Evolutionary conservation across 371 early-diverging fungal genomes (phyloP), one percentile per base, ranked within the genome.

Genomic region (Mortierella sp.): DNA sequence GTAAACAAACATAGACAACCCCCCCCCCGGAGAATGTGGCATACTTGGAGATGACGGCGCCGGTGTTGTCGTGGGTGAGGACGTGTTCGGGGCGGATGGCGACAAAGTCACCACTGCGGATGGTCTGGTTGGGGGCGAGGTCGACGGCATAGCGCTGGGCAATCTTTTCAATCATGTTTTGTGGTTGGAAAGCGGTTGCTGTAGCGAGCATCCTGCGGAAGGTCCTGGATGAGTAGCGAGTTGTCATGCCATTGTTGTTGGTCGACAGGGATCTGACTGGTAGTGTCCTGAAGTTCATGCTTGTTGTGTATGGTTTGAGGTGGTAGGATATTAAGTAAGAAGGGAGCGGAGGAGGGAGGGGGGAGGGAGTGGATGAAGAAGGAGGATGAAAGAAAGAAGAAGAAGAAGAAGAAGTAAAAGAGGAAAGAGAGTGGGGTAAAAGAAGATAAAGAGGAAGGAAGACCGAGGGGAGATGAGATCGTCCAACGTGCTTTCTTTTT

Each of bases 11-110:
- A n/a, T n/a, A n/a, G n/a, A n/a, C n/a, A n/a, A n/a, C n/a, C n/a
- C n/a, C n/a, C n/a, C n/a, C n/a, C n/a, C n/a, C n/a, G n/a, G n/a
- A n/a, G n/a, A n/a, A n/a, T n/a, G n/a, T n/a, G n/a, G n/a, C 90
- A 83, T 88, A 95, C 95, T 96, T 96, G 71, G 90, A 89, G 71
- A 97, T 95, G 48, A 98, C 98, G 9, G 97, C 97, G 31, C 94
- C 97, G 0, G 99, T 97, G 79, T 98, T 98, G 85, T 98, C 99
- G 85, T 98, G 99, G 1, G 99, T 98, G 89, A 97, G 91, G 40
- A 96, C 90, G 83, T 96, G 96, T 50, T 94, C 92, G 29, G 99
- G 99, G 19, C 91, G 92, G 76, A 98, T 97, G 26, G 93, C 90
- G 29, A 98, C 95, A 88, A 96, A 97, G 86, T 97, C 97, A 39